A percentile compares a stretch with the other conserved stretches of the same genome.
These are phyloP conservation scores for Acanthamoeba castellanii DNA, from an alignment of 208 protist genomes.

Conservation along the genomic window DNA sequence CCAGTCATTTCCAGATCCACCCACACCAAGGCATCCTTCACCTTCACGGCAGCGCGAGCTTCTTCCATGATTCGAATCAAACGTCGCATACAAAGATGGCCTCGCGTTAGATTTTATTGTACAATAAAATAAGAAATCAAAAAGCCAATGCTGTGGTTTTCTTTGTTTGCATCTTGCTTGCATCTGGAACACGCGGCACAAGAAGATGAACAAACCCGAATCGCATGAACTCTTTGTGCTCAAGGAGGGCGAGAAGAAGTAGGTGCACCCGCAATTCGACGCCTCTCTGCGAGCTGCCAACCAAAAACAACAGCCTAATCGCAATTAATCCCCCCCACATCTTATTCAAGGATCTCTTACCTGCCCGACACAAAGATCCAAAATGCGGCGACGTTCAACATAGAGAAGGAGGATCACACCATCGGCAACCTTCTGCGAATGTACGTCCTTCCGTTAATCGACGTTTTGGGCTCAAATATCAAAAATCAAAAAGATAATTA, in stretches of 20 bases:
- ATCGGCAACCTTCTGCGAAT: slow-evolving; percentile 89
- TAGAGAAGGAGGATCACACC: slow-evolving; percentile 89
- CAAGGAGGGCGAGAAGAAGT: slow-evolving; percentile 63
- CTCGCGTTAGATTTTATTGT: too few relatives aligned
- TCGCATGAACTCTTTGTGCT: slow-evolving; percentile 45
- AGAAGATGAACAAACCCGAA: slow-evolving; percentile 60
- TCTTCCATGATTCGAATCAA: slow-evolving; percentile 25
- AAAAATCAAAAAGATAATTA: not conserved
- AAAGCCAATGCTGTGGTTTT: too few relatives aligned
- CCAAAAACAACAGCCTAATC: not conserved
- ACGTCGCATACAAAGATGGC: not conserved
- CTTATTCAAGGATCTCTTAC: slow-evolving; percentile 76
- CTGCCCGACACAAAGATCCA: slow-evolving; percentile 85
- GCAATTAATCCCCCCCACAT: not conserved
- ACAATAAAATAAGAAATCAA: not conserved
- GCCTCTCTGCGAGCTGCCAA: too few relatives aligned
- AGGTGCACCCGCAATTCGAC: not conserved
- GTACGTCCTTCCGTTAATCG: slow-evolving; percentile 71
- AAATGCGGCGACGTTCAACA: slow-evolving; percentile 84
- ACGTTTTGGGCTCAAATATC: not conserved
- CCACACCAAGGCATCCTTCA: slow-evolving; percentile 80
- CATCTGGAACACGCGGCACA: too few relatives aligned
- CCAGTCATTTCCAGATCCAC: slow-evolving; percentile 89
- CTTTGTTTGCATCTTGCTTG: too few relatives aligned
- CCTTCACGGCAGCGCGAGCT: not conserved